phyloP scores from a whole-genome alignment of 495 filamentous ascomycete species.

The Elasticomyces elasticus region DNA sequence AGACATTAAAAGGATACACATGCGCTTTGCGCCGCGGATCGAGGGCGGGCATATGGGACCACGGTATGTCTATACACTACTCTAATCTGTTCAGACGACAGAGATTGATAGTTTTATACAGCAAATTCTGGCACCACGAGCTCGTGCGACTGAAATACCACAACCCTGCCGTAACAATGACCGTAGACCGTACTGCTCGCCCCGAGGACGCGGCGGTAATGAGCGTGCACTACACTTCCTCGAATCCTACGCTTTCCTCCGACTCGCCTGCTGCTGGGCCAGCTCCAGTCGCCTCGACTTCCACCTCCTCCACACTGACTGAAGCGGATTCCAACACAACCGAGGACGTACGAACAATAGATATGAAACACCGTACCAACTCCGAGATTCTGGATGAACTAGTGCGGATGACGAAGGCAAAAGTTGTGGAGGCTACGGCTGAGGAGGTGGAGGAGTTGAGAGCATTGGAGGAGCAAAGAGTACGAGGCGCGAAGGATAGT shows the following conservation, averaged over 20 bases:
- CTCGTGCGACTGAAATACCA: constrained; percentile 86
- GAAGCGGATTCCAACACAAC: constrained; percentile 30
- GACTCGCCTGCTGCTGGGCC: constrained; percentile 27
- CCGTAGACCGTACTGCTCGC: constrained; percentile 55
- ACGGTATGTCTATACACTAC: constrained; percentile 42
- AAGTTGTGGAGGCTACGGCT: constrained; percentile 48
- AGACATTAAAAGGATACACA: constrained; percentile 71
- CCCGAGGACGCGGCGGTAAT: constrained; percentile 53
- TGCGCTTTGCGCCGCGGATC: constrained; percentile 63
- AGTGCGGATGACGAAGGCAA: constrained; percentile 57
- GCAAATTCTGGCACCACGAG: constrained; percentile 78
- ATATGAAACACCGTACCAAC: constrained; percentile 53
- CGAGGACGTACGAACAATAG: constrained; percentile 41
- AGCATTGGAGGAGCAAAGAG: constrained; percentile 49
- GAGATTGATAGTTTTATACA: constrained; percentile 22
- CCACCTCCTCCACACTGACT: too few species aligned
- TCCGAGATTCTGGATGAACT: constrained; percentile 60
- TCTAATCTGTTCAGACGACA: not conserved
- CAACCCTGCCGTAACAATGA: constrained; percentile 78
- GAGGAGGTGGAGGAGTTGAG: constrained; percentile 47
- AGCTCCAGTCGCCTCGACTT: constrained; percentile 22
- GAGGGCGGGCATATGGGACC: constrained; percentile 68
- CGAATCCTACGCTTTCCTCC: constrained; percentile 24
- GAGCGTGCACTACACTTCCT: constrained; percentile 55
- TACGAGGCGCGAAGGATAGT: constrained; percentile 44